phyloP scores from a whole-genome alignment of 495 filamentous ascomycete genomes.

The Tuber borchii region DNA sequence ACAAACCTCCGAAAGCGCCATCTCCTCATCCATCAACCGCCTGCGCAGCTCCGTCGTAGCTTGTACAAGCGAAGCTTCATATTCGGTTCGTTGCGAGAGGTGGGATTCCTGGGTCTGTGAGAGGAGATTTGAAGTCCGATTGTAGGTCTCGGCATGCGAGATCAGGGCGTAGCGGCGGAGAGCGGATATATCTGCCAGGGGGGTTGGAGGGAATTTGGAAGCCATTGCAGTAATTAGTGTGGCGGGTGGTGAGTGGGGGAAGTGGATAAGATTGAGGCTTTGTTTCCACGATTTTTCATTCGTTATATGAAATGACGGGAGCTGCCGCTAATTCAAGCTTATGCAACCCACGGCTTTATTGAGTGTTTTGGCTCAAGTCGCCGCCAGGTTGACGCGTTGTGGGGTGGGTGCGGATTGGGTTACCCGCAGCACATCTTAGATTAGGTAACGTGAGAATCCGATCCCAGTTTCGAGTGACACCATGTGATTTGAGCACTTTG shows the following conservation, averaged over 20 bases:
- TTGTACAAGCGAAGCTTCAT: constrained; percentile 14
- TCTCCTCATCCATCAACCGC: constrained; percentile 27
- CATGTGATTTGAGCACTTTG: neutral
- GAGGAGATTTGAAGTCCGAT: neutral
- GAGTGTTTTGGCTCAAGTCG: neutral
- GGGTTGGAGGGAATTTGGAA: constrained; percentile 6
- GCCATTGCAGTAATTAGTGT: constrained; percentile 7
- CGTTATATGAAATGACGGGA: too few relatives aligned
- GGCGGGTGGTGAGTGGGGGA: neutral
- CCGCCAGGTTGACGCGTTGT: neutral
- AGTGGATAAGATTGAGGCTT: neutral
- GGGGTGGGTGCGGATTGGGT: neutral
- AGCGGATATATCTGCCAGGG: constrained; percentile 19
- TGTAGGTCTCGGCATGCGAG: constrained; percentile 15
- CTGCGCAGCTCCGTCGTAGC: constrained; percentile 20
- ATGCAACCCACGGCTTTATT: neutral
- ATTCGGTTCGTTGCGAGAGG: constrained; percentile 10
- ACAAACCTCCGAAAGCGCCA: constrained; percentile 12
- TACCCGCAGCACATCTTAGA: neutral
- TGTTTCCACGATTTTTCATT: neutral
- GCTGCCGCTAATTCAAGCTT: too few relatives aligned
- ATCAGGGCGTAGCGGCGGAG: constrained; percentile 25
- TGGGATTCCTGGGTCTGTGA: constrained; percentile 4
- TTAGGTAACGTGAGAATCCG: neutral
- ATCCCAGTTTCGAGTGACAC: neutral